Percentiles rank a stretch among this genome's conserved stretches.
phyloP scores from a whole-genome alignment of 306 rosid species.

The Lagenaria siceraria region DNA sequence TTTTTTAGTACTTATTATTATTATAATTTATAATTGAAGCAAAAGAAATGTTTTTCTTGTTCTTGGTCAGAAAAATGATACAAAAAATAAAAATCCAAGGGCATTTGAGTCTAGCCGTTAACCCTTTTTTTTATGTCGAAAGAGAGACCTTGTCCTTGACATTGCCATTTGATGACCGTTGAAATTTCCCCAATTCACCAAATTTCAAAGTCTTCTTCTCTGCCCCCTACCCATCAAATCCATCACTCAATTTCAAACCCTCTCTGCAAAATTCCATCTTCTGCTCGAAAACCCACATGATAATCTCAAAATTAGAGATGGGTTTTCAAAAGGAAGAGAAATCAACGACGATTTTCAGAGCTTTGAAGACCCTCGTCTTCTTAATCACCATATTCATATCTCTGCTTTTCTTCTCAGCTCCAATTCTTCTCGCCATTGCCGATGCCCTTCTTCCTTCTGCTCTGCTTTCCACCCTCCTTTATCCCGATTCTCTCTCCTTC shows the following conservation, averaged over 20 bases:
- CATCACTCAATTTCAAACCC: not conserved
- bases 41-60: too few relatives aligned
- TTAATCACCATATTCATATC: constrained; percentile 62
- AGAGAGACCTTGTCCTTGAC: not conserved
- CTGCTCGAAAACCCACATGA: not conserved
- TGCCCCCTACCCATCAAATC: not conserved
- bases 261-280: not conserved
- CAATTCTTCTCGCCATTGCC: constrained; percentile 55
- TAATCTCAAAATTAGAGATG: constrained; percentile 19
- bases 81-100: not conserved
- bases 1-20: too few relatives aligned
- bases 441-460: constrained; percentile 74
- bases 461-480: constrained; percentile 36
- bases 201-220: not conserved
- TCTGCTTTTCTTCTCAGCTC: constrained; percentile 65
- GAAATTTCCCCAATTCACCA: not conserved
- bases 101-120: constrained; percentile 1
- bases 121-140: not conserved
- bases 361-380: constrained; percentile 60
- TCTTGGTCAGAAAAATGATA: too few relatives aligned
- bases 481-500: constrained; percentile 22
- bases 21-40: too few relatives aligned
- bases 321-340: constrained; percentile 68
- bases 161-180: not conserved
- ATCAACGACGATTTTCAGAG: constrained; percentile 41